Evolutionary conservation across 441 rosid species (phyloP).

Genomic region (Erysimum pusillum): DNA sequence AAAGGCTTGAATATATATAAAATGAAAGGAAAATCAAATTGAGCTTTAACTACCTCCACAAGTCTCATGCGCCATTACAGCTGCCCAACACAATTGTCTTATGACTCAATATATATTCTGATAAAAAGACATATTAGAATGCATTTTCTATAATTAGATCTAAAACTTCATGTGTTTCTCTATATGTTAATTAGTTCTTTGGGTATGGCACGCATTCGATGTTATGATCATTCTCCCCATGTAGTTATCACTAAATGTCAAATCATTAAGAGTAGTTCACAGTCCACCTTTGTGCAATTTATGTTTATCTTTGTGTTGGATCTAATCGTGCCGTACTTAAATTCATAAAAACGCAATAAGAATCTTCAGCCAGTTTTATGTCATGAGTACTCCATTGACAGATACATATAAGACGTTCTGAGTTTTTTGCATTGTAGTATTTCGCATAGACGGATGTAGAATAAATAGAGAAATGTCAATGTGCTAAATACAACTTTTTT

Average conservation of each 20-base stretch:
- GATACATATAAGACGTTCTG: too few species aligned
- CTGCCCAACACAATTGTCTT: conserved; percentile 23
- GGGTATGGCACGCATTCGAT: not conserved
- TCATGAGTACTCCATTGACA: too few species aligned
- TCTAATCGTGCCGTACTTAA: not conserved
- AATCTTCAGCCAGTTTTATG: not conserved
- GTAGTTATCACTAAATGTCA: not conserved
- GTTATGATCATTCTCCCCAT: not conserved
- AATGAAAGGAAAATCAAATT: conserved; percentile 16
- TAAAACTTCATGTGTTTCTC: not conserved
- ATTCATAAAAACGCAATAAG: not conserved
- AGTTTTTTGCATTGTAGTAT: not conserved
- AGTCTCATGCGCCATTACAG: conserved; percentile 36
- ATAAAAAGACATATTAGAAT: not conserved
- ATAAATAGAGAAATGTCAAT: not conserved
- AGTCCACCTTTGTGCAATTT: not conserved
- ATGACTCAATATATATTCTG: not conserved
- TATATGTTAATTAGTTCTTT: conserved; percentile 7
- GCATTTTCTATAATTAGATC: not conserved
- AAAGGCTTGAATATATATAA: conserved; percentile 19
- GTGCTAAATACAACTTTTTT: not conserved
- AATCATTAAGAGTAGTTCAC: not conserved
- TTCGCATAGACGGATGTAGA: not conserved
- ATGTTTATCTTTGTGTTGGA: not conserved
- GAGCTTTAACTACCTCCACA: conserved; percentile 35